Conservation (phyloP, 2,329 filamentous ascomycete genomes). For the Chrysoporthe austroafricana region DNA sequence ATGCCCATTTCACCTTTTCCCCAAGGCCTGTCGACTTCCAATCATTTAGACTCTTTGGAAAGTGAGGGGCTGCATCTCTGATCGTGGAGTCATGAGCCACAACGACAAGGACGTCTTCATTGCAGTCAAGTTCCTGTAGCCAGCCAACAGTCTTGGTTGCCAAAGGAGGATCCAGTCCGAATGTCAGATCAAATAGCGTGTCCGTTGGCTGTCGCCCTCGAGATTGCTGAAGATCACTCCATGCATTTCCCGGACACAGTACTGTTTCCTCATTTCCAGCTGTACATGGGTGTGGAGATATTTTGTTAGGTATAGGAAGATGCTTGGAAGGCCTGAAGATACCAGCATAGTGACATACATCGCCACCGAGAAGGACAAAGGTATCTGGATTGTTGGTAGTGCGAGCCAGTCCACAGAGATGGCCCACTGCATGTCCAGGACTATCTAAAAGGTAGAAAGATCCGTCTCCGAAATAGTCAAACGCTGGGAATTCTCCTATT, state of each 20-base stretch:
- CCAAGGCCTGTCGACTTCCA: slow-evolving; percentile 13
- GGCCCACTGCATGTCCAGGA: slow-evolving; percentile 38
- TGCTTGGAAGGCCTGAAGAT: slow-evolving; percentile 36
- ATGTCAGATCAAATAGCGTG: slow-evolving; percentile 34
- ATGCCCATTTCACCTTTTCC: slow-evolving; percentile 3
- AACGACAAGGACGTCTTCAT: slow-evolving; percentile 27
- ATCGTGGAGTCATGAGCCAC: slow-evolving; percentile 24
- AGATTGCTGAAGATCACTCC: slow-evolving; percentile 32
- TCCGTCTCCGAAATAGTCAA: slow-evolving; percentile 40
- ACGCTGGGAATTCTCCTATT: slow-evolving; percentile 37
- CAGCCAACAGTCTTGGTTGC: slow-evolving; percentile 29
- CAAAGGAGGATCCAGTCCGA: slow-evolving; percentile 32
- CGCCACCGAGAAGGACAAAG: slow-evolving; percentile 42
- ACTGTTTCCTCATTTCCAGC: slow-evolving; percentile 7
- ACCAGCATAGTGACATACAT: slow-evolving; percentile 41
- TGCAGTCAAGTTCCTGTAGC: slow-evolving; percentile 27
- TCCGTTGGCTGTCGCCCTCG: slow-evolving; percentile 31
- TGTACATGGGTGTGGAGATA: slow-evolving; percentile 33
- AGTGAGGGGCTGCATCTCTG: not conserved
- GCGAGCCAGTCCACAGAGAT: slow-evolving; percentile 38
- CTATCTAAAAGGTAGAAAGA: slow-evolving; percentile 39
- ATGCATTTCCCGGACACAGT: slow-evolving; percentile 31
- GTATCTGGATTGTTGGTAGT: slow-evolving; percentile 33
- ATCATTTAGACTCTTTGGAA: not conserved
- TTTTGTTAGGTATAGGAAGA: slow-evolving; percentile 33